A percentile compares a stretch with the other conserved stretches of the same genome.
Conservation (phyloP, 1,284 basidiomycete species). For the Austroboletus niveus region DNA sequence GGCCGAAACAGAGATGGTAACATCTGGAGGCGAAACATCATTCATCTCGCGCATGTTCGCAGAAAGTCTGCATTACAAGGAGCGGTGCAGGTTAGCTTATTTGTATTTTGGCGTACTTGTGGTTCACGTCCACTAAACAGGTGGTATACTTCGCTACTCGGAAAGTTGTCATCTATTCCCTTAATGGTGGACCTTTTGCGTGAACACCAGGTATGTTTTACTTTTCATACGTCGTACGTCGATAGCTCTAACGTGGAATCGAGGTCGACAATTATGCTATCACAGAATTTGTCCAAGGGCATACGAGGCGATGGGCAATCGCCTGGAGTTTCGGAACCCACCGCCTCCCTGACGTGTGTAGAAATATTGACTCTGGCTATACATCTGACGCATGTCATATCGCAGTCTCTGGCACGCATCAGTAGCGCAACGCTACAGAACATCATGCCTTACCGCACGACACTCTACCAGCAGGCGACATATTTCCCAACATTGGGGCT, state of each 20-base stretch:
- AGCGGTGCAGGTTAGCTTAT: constrained; percentile 48
- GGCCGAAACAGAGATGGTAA: constrained; percentile 82
- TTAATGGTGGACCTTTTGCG: constrained; percentile 60
- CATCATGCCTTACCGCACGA: constrained; percentile 57
- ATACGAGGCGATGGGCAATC: constrained; percentile 86
- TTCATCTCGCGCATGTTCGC: constrained; percentile 80
- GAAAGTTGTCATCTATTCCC: constrained; percentile 75
- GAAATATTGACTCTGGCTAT: neutral
- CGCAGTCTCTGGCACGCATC: constrained; percentile 53
- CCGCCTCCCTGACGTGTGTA: constrained; percentile 74
- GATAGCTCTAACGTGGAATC: constrained; percentile 1
- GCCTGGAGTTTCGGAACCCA: constrained; percentile 75
- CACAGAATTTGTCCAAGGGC: constrained; percentile 79
- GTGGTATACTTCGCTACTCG: constrained; percentile 93
- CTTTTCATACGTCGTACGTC: neutral
- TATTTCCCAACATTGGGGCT: constrained; percentile 14
- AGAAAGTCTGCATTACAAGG: constrained; percentile 58
- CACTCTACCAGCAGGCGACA: constrained; percentile 40
- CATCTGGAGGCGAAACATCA: constrained; percentile 76
- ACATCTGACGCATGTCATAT: constrained; percentile 9
- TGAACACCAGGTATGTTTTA: constrained; percentile 43
- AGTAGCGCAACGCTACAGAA: constrained; percentile 41
- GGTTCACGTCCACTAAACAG: constrained; percentile 36
- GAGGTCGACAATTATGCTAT: constrained; percentile 86
- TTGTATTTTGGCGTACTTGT: neutral